Evolutionary conservation across 1,139 yeast genomes (phyloP), one percentile per base, ranked within the genome.

Genomic region (Scheffersomyces quercinus): DNA sequence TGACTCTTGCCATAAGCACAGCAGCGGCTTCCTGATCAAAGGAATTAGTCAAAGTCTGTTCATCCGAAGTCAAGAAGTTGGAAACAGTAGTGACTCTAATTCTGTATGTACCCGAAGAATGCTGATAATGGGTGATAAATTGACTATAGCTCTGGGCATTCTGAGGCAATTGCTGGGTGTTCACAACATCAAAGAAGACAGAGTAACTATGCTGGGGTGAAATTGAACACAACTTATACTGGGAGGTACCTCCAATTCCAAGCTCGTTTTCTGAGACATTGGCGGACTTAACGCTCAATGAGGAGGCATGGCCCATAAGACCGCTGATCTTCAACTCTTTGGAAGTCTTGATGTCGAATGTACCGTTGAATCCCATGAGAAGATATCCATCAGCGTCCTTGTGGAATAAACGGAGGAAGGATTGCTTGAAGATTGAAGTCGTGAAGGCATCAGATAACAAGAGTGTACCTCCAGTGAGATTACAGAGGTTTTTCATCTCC

Each of bases 1-100:
- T 95, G 46, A 93, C 84, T 64, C 99, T 80, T 1, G 98, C 87
- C 90, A 91, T 88, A 52, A 93, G 75, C 1, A 91, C 98, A 7
- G 98, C 97, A 9, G 99, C 97, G 14, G 98, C 97, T 67, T 93
- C 99, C 72, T 95, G 99, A 68, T 93, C 99, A 65, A 93, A 93
- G n/a, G 95, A 74, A 53, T 73, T 77, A 20, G 83, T 73, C 55
- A 75, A 68, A n/a, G 70, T 61, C 50, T 71, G 69, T 53, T 74
- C 79, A 50, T 74, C 79, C 41, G 73, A 62, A 12, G 75, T 81
- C 58, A 85, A 70, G 54, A 81, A 79, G 55, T 88, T 83, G 36
- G 85, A 83, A 31, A 88, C 77, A 1, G 99, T 93, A 28, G 99
- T 93, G 37, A 93, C 98, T 58, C 98, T 83, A 49, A 89, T 77